Base-by-base conservation (phyloP, 2,329 filamentous ascomycete genomes). In the Penicillium olsonii region DNA sequence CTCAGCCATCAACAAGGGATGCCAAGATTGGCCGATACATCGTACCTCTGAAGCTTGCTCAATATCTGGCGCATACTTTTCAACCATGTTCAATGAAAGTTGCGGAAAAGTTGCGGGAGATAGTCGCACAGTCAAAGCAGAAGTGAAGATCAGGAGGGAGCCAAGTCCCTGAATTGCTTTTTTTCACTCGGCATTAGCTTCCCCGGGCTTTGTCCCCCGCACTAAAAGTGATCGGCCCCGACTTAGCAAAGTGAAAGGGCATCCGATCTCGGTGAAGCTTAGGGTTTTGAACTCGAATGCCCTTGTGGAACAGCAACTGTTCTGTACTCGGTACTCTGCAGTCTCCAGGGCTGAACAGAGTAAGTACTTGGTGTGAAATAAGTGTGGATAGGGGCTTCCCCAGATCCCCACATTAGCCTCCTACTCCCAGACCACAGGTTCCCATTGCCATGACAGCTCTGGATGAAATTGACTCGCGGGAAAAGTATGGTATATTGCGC, bases 21-120 rank as follows among this genome's bases (percentile, higher is more conserved):
- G 19, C 3, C 19, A 20, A 14, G 37, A 15, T 9, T 18, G 18
- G n/a, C 18, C 54, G 54, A 33, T 52, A n/a, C n/a, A n/a, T n/a
- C n/a, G n/a, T n/a, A 60, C 55, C 27, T 57, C 55, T 41, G 43
- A 45, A 14, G 43, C 42, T 34, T 53, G 42, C 27, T 57, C 59
- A 27, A 59, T 37, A 38, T 55, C 49, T 14, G 50, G 45, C 18
- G 37, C 20, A 20, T 31, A 33, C 42, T 60, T 59, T 40, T 60
- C 58, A n/a, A 46, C 37, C 58, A 63, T 67, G 20, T 24, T 56
- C 48, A 38, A 27, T 37, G 18, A 29, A 48, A 26, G 4, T 12
- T 17, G 5, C 15, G n/a, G 42, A 52, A 33, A 34, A n/a, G 17
- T 38, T 19, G 22, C 22, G 8, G 22, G 27, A 26, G 24, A 12